phyloP scores from a whole-genome alignment of 306 rosid species.

The Fragaria ananassa region DNA sequence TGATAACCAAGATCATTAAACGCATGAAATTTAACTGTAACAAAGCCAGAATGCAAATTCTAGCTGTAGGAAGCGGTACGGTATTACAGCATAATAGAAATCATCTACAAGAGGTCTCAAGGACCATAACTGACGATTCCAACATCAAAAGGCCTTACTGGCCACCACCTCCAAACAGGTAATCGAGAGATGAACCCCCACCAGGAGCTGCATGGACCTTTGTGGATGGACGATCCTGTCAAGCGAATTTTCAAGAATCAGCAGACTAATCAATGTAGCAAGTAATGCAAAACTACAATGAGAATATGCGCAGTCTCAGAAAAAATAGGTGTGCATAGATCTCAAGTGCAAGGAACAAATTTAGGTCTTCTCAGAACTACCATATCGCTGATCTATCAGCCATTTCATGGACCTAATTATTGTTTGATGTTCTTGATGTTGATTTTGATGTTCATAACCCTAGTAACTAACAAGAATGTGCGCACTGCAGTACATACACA shows the following conservation, averaged over 20 bases:
- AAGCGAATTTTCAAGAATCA: neutral
- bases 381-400: too few species aligned
- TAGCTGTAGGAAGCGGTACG: neutral
- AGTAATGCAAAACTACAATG: neutral
- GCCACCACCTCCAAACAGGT: slow-evolving; percentile 25
- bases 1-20: neutral
- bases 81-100: neutral
- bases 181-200: slow-evolving; percentile 23
- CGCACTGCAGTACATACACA: neutral
- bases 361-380: too few species aligned
- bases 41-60: neutral
- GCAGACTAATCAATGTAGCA: neutral
- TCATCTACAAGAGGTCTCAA: slow-evolving; percentile 1
- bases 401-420: too few species aligned
- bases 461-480: neutral
- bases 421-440: too few species aligned
- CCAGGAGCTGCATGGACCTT: slow-evolving; percentile 23
- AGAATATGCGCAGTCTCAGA: neutral
- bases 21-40: neutral
- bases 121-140: slow-evolving; percentile 8
- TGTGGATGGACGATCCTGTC: slow-evolving; percentile 25
- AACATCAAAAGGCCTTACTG: slow-evolving; percentile 12
- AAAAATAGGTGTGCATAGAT: neutral
- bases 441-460: too few species aligned
- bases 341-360: neutral